Percentiles rank a stretch among this genome's conserved stretches.
Conservation (phyloP, 1,139 yeast species). For the Debaryomyces fabryi region DNA sequence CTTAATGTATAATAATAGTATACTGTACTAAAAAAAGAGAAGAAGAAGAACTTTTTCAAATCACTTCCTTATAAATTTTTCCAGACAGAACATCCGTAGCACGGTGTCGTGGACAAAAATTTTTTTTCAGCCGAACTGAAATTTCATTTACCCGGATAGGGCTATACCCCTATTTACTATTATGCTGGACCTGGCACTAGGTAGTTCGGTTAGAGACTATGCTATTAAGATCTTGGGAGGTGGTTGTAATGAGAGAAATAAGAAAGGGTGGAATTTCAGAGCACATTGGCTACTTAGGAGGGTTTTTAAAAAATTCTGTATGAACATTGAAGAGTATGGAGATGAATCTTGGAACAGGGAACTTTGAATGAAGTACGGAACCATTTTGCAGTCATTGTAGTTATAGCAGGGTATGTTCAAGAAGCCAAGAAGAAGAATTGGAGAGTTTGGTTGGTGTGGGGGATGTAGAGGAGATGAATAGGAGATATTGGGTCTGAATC, state of each 20-base stretch:
- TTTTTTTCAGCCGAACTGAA: conserved; percentile 7
- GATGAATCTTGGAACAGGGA: too few species aligned
- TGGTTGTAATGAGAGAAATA: not conserved
- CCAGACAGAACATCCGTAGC: not conserved
- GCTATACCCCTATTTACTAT: not conserved
- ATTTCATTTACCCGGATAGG: conserved; percentile 7
- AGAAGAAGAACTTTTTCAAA: conserved; percentile 4
- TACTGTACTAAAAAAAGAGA: conserved; percentile 7
- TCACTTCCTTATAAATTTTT: conserved; percentile 7
- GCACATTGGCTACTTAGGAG: not conserved
- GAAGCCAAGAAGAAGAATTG: too few species aligned
- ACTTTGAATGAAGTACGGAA: too few species aligned
- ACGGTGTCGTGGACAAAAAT: conserved; percentile 7
- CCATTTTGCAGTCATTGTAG: too few species aligned
- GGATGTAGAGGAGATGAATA: too few species aligned
- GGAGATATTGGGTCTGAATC: too few species aligned
- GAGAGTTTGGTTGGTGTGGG: too few species aligned
- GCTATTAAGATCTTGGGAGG: not conserved
- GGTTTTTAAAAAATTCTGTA: too few species aligned
- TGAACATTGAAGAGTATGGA: too few species aligned
- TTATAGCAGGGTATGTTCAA: too few species aligned
- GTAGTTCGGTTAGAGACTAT: not conserved
- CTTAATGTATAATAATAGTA: conserved; percentile 9
- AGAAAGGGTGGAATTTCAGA: not conserved
- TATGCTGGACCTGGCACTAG: not conserved